Percentiles rank a stretch among this genome's conserved stretches.
These are phyloP conservation scores for Fusarium citri DNA, from an alignment of 2,329 filamentous ascomycete genomes.

Conservation along the genomic window DNA sequence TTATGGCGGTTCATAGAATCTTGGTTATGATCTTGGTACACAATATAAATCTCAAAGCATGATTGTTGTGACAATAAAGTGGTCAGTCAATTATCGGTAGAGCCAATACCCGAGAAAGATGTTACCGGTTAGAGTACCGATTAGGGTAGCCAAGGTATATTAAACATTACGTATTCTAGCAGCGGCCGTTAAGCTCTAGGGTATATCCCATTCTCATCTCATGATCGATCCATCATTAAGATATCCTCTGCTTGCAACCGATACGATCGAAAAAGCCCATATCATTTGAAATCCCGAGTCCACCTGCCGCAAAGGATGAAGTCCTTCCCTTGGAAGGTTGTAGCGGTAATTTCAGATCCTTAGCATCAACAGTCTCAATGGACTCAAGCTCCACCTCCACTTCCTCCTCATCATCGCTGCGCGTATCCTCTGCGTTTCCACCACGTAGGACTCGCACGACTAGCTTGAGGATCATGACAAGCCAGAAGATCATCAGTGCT, in stretches of 20 bases:
- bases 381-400: conserved; percentile 58
- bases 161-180: conserved; percentile 5
- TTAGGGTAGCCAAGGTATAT: neutral
- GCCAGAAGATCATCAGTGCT: conserved; percentile 85
- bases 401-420: conserved; percentile 78
- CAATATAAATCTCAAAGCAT: neutral
- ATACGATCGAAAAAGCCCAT: conserved; percentile 83
- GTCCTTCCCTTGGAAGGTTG: conserved; percentile 58
- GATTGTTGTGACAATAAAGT: neutral
- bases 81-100: neutral
- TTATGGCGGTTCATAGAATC: neutral
- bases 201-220: neutral
- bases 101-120: neutral
- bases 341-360: conserved; percentile 68
- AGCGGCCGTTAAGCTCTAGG: neutral
- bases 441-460: conserved; percentile 79
- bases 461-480: conserved; percentile 74
- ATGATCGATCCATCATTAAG: neutral
- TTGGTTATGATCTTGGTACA: neutral
- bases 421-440: conserved; percentile 81
- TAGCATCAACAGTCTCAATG: conserved; percentile 73
- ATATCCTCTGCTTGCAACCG: conserved; percentile 80
- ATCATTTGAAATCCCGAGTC: conserved; percentile 75
- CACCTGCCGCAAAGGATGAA: conserved; percentile 63
- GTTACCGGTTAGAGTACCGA: neutral